Conservation (phyloP, 2,329 filamentous ascomycete genomes). For the Aspergillus sp. region DNA sequence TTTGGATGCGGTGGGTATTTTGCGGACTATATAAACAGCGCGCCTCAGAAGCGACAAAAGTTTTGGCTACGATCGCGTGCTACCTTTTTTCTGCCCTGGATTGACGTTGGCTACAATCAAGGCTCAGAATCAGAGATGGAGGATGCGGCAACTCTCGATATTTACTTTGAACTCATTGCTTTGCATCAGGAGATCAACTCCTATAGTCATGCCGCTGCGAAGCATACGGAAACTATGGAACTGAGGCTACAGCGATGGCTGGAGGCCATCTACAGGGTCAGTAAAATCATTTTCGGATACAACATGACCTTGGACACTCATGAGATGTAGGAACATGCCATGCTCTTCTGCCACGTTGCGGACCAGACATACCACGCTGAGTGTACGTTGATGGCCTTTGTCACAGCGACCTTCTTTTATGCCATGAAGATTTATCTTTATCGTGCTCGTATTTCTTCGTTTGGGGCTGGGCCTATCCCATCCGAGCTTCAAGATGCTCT, state of each 20-base stretch:
- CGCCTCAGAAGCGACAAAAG: neutral
- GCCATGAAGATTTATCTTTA: constrained; percentile 10
- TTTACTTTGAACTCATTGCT: constrained; percentile 12
- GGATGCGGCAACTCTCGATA: constrained; percentile 8
- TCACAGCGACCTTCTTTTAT: constrained; percentile 11
- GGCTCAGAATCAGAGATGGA: neutral
- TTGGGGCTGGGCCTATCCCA: neutral
- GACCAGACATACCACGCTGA: neutral
- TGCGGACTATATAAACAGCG: constrained; percentile 5
- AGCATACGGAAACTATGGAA: neutral
- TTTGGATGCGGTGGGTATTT: constrained; percentile 14
- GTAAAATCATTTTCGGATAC: neutral
- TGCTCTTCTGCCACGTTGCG: neutral
- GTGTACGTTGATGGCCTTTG: constrained; percentile 7
- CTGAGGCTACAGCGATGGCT: neutral
- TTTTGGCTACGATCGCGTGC: constrained; percentile 11
- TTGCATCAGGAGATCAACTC: constrained; percentile 13
- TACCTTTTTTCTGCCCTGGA: constrained; percentile 1
- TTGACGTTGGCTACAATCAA: neutral
- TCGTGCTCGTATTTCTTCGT: constrained; percentile 5
- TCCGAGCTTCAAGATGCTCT: neutral
- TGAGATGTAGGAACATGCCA: neutral
- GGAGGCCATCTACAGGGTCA: constrained; percentile 4
- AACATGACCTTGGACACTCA: neutral
- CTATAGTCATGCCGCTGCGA: neutral